These are phyloP conservation scores for Stylosanthes scabra DNA, from an alignment of 331 rosid genomes.

Conservation along the genomic window DNA sequence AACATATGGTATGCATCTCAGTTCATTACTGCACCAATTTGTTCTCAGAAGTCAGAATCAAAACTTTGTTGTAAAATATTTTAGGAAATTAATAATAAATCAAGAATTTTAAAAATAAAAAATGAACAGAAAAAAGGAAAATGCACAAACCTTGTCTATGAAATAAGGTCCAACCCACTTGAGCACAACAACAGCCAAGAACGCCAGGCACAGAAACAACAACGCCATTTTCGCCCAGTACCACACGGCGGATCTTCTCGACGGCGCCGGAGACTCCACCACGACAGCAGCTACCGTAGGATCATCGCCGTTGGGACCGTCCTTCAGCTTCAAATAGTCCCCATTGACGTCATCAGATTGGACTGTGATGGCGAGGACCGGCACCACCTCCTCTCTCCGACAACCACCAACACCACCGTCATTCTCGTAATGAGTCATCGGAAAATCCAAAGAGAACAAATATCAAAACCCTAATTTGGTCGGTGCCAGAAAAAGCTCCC, in stretches of 20 bases:
- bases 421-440: conserved; percentile 64
- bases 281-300: conserved; percentile 41
- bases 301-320: conserved; percentile 38
- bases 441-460: not conserved
- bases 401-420: conserved; percentile 48
- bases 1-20: not conserved
- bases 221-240: conserved; percentile 70
- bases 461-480: conserved; percentile 34
- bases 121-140: not conserved
- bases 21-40: no score
- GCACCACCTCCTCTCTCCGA: conserved; percentile 59
- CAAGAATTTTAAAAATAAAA: not conserved
- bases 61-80: no score
- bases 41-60: no score
- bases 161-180: conserved; percentile 88
- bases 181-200: conserved; percentile 65
- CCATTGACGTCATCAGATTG: conserved; percentile 58
- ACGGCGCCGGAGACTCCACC: conserved; percentile 42
- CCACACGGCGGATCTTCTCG: conserved; percentile 47
- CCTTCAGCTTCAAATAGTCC: conserved; percentile 59
- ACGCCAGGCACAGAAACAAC: conserved; percentile 55
- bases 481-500: conserved; percentile 16
- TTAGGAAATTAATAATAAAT: not conserved
- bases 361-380: conserved; percentile 57
- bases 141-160: conserved; percentile 72